Base-by-base conservation (phyloP, 768 basidiomycete genomes). In the Boletus eberwhitei region DNA sequence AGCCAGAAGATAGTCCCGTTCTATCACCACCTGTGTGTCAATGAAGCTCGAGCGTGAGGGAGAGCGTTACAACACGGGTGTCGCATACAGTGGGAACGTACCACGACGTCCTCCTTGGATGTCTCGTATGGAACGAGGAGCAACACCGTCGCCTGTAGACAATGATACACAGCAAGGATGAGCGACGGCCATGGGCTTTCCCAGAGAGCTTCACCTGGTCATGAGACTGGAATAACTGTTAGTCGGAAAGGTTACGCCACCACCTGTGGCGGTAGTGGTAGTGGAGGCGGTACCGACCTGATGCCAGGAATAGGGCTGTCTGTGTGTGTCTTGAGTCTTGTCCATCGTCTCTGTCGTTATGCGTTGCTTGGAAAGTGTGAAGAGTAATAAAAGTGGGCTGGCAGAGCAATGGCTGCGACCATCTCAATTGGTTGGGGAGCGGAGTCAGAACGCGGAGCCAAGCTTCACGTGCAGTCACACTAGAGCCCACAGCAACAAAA, bases 271-370 rank as follows among this genome's bases (percentile, higher is more conserved):
- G 41, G 42, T 43, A 29, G 37, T n/a, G n/a, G 26, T 17, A 19
- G 24, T 50, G 24, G 34, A 26, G 6, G 43, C 22, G 6, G 54
- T 48, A 69, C 80, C 58, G 64, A 90, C 90, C 82, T 92, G 90
- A 71, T 92, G 90, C 90, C 90, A 92, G 59, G 90, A 89, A 63
- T 92, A 92, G 19, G 79, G 72, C 45, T 73, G 74, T 60, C 69
- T 71, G 38, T 66, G 70, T 48, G 55, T 59, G 12, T 69, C 65
- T 54, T 63, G 59, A 8, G 52, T 58, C 50, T 70, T 70, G 42
- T 71, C 61, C 59, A 60, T 61, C 55, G 54, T 54, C 26, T 35
- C 60, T 36, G 48, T 52, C 54, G 38, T 59, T 42, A 34, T 57
- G 50, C n/a, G 59, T 54, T 52, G 48, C 40, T 52, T 53, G 44